Evolutionary conservation across 768 basidiomycete genomes (phyloP).

Genomic region (Lactarius sanguifluus): DNA sequence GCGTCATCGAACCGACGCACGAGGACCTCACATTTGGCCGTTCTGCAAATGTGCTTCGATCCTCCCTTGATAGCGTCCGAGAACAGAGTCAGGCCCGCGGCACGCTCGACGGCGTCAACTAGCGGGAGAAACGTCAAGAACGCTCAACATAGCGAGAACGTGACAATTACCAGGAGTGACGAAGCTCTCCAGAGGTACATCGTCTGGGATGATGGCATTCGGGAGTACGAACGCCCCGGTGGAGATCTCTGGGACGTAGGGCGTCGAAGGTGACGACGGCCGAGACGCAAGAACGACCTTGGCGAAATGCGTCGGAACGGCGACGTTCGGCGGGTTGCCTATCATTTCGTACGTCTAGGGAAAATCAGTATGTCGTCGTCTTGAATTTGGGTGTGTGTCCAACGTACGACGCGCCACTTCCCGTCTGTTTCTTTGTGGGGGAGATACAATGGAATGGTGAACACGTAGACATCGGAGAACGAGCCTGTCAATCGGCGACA

Average conservation of each 20-base stretch:
- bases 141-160: not conserved
- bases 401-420: slow-evolving; percentile 90
- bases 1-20: slow-evolving; percentile 91
- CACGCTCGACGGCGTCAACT: slow-evolving; percentile 93
- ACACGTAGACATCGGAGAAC: slow-evolving; percentile 95
- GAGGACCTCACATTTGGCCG: slow-evolving; percentile 84
- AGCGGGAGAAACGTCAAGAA: slow-evolving; percentile 13
- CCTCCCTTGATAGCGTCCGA: slow-evolving; percentile 70
- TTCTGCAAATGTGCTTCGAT: slow-evolving; percentile 86
- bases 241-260: slow-evolving; percentile 70
- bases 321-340: slow-evolving; percentile 82
- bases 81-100: slow-evolving; percentile 86
- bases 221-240: slow-evolving; percentile 96
- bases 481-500: slow-evolving; percentile 83
- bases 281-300: slow-evolving; percentile 86
- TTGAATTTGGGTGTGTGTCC: not conserved
- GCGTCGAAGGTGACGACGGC: slow-evolving; percentile 71
- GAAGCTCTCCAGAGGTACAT: slow-evolving; percentile 76
- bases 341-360: slow-evolving; percentile 90
- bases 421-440: slow-evolving; percentile 84
- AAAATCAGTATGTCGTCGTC: not conserved
- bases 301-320: slow-evolving; percentile 97
- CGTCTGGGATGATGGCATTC: slow-evolving; percentile 88
- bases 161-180: slow-evolving; percentile 66
- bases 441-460: slow-evolving; percentile 96